These are phyloP conservation scores for Gliomastix tumulicola DNA, from an alignment of 2,329 filamentous ascomycete genomes.

Conservation along the genomic window DNA sequence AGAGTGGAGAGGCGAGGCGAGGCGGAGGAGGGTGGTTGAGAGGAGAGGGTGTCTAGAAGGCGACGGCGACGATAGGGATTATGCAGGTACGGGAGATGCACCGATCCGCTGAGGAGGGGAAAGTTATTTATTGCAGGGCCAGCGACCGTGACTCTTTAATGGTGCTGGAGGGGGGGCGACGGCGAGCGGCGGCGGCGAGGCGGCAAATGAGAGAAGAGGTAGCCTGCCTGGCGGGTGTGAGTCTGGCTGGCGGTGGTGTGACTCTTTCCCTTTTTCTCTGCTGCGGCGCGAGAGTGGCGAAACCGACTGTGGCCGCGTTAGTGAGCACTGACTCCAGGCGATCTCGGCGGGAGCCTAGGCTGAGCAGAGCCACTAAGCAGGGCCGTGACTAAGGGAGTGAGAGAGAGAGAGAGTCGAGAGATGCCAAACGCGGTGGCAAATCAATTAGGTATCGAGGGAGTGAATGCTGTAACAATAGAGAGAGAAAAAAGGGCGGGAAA, in stretches of 20 bases:
- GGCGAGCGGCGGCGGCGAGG: slow-evolving; percentile 3
- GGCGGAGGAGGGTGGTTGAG: background rate
- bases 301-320: slow-evolving; percentile 18
- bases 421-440: slow-evolving; percentile 1
- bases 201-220: slow-evolving; percentile 2
- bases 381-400: slow-evolving; percentile 12
- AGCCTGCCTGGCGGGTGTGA: background rate
- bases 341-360: slow-evolving; percentile 2
- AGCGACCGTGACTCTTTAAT: slow-evolving; percentile 5
- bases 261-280: slow-evolving; percentile 29
- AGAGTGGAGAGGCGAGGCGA: background rate
- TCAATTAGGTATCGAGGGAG: slow-evolving; percentile 1
- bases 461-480: too few species aligned
- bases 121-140: too few species aligned
- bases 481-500: background rate
- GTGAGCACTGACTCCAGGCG: background rate
- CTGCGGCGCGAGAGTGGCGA: slow-evolving; percentile 30
- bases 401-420: slow-evolving; percentile 10
- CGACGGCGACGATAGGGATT: slow-evolving; percentile 1
- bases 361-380: background rate
- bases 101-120: too few species aligned
- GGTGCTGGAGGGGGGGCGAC: too few species aligned
- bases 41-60: background rate
- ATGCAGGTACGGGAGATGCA: background rate
- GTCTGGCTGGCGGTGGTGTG: slow-evolving; percentile 16